These are phyloP conservation scores for Metschnikowia picachoensis DNA, from an alignment of 805 yeast genomes.

Conservation along the genomic window DNA sequence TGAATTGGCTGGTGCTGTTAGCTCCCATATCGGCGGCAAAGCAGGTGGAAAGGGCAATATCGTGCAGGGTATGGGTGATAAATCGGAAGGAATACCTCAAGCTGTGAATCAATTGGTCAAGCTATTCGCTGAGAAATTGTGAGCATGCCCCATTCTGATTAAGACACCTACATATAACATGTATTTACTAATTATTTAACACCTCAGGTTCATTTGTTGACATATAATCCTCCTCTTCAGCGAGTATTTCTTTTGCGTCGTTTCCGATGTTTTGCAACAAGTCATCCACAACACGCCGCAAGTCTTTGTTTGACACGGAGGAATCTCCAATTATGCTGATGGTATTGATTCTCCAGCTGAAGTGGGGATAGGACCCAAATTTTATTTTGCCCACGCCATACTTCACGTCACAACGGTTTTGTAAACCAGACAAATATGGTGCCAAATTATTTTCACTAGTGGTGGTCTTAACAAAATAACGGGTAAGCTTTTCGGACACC, in stretches of 20 bases:
- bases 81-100: conserved; percentile 58
- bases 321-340: conserved; percentile 68
- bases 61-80: conserved; percentile 95
- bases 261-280: conserved; percentile 43
- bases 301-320: conserved; percentile 22
- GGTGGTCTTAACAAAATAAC: conserved; percentile 61
- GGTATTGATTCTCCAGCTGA: conserved; percentile 58
- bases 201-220: conserved; percentile 23
- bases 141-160: conserved; percentile 7
- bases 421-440: conserved; percentile 52
- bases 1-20: conserved; percentile 68
- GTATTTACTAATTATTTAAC: background rate
- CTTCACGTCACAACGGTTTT: conserved; percentile 32
- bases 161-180: background rate
- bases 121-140: conserved; percentile 57
- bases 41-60: conserved; percentile 98
- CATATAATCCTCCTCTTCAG: conserved; percentile 52
- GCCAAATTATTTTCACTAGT: conserved; percentile 68
- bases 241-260: conserved; percentile 54
- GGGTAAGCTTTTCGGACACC: conserved; percentile 20
- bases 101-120: conserved; percentile 73
- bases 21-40: conserved; percentile 83
- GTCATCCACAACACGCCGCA: conserved; percentile 45
- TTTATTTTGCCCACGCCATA: conserved; percentile 44
- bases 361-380: conserved; percentile 84